Conservation (phyloP, 2,329 filamentous ascomycete genomes). For the Fusarium sp. region DNA sequence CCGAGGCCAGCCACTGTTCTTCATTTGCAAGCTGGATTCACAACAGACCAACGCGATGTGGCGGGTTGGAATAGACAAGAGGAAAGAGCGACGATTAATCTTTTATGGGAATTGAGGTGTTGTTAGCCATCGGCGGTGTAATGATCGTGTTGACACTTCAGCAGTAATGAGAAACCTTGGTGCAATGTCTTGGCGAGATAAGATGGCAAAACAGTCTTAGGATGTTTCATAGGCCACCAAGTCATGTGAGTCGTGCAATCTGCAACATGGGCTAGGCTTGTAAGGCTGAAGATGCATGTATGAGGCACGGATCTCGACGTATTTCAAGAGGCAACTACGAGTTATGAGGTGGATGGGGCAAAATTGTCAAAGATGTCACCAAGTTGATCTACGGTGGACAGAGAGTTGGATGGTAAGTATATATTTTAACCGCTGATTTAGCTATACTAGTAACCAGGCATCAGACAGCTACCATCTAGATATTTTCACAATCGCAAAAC, state of each 20-base stretch:
- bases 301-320: neutral
- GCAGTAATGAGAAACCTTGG: neutral
- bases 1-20: no score
- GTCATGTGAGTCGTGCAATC: neutral
- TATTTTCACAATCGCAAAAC: slow-evolving; percentile 13
- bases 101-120: neutral
- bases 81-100: neutral
- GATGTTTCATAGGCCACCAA: neutral
- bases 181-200: neutral
- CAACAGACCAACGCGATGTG: no score
- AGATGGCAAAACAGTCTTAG: neutral
- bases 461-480: slow-evolving; percentile 3
- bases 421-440: neutral
- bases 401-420: neutral
- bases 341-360: neutral
- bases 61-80: neutral
- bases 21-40: no score
- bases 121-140: rapidly evolving
- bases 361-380: neutral
- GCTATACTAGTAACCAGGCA: neutral
- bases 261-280: neutral
- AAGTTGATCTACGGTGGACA: neutral
- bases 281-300: neutral
- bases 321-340: no score
- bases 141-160: neutral